Conservation (phyloP, 2,329 filamentous ascomycete species). For the Venturia carpophila region DNA sequence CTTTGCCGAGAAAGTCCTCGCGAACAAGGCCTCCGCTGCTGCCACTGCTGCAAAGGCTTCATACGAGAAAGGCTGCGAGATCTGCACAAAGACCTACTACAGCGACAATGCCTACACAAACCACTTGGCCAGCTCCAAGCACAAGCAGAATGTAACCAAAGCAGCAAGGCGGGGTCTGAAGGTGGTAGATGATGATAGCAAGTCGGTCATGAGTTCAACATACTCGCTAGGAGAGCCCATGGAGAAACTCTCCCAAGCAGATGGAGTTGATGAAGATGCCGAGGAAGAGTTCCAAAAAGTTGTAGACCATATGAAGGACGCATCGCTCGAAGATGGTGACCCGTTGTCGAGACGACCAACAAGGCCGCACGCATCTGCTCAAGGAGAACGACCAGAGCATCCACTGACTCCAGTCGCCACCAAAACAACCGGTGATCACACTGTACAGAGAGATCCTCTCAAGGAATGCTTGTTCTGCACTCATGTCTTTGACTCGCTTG, state of each 20-base stretch:
- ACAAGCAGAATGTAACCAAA: slow-evolving; percentile 59
- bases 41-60: slow-evolving; percentile 82
- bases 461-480: slow-evolving; percentile 83
- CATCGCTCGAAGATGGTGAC: slow-evolving; percentile 46
- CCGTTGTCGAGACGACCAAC: slow-evolving; percentile 34
- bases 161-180: slow-evolving; percentile 36
- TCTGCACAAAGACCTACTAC: slow-evolving; percentile 88
- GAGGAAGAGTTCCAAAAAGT: slow-evolving; percentile 72
- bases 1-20: slow-evolving; percentile 92
- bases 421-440: slow-evolving; percentile 26
- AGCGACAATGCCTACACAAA: slow-evolving; percentile 95
- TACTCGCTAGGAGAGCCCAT: slow-evolving; percentile 84
- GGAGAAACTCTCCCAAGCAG: slow-evolving; percentile 39
- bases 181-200: slow-evolving; percentile 49
- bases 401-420: slow-evolving; percentile 31
- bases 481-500: slow-evolving; percentile 61
- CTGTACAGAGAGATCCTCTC: slow-evolving; percentile 23
- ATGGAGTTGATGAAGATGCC: slow-evolving; percentile 55
- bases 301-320: slow-evolving; percentile 66
- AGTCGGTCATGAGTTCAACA: slow-evolving; percentile 80
- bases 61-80: slow-evolving; percentile 74
- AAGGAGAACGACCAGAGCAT: slow-evolving; percentile 28
- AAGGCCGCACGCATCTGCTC: slow-evolving; percentile 34
- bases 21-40: slow-evolving; percentile 74
- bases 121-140: slow-evolving; percentile 84